phyloP scores from a whole-genome alignment of 768 basidiomycete genomes.

The Wakefieldia striispora region DNA sequence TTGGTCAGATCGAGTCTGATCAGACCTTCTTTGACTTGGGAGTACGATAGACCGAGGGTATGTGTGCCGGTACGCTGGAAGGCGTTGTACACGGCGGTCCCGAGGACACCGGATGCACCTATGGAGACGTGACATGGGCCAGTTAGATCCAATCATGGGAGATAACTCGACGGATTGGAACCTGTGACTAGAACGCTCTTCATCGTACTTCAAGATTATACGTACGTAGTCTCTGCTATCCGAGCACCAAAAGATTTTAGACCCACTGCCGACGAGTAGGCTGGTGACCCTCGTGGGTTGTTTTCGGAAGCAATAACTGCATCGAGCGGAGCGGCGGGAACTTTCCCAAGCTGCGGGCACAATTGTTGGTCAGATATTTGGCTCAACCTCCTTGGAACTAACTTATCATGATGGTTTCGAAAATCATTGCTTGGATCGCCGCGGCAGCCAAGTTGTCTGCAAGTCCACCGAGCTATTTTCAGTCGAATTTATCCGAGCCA shows the following conservation, averaged over 20 bases:
- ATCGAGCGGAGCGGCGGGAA: too few relatives aligned
- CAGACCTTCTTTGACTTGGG: slow-evolving; percentile 55
- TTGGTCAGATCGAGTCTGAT: slow-evolving; percentile 69
- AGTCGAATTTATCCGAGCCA: too few relatives aligned
- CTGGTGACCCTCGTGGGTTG: too few relatives aligned
- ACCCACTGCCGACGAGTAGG: too few relatives aligned
- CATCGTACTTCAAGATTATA: slow-evolving; percentile 3
- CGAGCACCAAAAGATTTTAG: not conserved
- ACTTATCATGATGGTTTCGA: too few relatives aligned
- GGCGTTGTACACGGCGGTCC: slow-evolving; percentile 69
- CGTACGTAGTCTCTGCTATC: not conserved
- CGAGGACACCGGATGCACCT: slow-evolving; percentile 94
- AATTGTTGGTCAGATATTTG: too few relatives aligned
- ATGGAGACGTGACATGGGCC: not conserved
- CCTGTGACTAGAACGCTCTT: slow-evolving; percentile 63
- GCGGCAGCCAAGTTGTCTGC: too few relatives aligned
- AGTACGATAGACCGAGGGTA: slow-evolving; percentile 71
- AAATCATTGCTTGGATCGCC: too few relatives aligned
- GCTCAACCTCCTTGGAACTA: too few relatives aligned
- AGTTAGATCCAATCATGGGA: slow-evolving; percentile 12
- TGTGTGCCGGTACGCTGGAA: slow-evolving; percentile 48
- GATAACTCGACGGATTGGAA: slow-evolving; percentile 7
- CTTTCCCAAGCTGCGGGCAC: too few relatives aligned
- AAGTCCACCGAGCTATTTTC: too few relatives aligned
- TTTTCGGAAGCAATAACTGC: too few relatives aligned